These are phyloP conservation scores for Hygrophorus pudorinus DNA, from an alignment of 768 basidiomycete genomes.

Conservation along the genomic window DNA sequence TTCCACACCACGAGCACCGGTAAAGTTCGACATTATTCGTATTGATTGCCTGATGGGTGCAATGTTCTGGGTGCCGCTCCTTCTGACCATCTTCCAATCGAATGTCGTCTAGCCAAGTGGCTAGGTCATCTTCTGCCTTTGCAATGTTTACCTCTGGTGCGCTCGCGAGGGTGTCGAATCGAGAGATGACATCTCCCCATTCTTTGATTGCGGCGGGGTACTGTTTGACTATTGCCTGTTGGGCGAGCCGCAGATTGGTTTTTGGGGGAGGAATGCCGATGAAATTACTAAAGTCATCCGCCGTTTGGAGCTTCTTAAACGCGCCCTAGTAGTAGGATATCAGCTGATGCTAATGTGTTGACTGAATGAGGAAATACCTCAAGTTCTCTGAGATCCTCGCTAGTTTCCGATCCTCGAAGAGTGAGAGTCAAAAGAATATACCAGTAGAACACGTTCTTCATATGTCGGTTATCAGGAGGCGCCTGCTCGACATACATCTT, in stretches of 20 bases:
- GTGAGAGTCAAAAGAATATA: conserved; percentile 43
- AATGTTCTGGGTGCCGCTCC: conserved; percentile 18
- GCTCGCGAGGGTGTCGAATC: conserved; percentile 8
- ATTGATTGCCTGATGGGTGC: conserved; percentile 35
- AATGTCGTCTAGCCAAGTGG: conserved; percentile 45
- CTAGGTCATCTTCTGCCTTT: conserved; percentile 46
- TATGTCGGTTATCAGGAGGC: conserved; percentile 52
- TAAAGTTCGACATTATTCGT: conserved; percentile 42
- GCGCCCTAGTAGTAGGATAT: conserved; percentile 16
- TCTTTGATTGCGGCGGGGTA: conserved; percentile 35
- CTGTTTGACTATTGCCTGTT: conserved; percentile 37
- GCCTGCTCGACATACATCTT: conserved; percentile 43
- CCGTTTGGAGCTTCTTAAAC: conserved; percentile 33
- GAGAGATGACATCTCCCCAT: conserved; percentile 35
- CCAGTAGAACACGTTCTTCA: conserved; percentile 53
- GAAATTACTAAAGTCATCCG: conserved; percentile 41
- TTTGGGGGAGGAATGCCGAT: conserved; percentile 36
- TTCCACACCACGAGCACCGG: conserved; percentile 55
- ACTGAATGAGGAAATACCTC: conserved; percentile 25
- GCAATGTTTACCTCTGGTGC: conserved; percentile 20
- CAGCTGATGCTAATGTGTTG: background rate
- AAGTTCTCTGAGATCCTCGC: conserved; percentile 39
- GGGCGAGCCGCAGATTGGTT: conserved; percentile 43
- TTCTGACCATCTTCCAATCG: conserved; percentile 27
- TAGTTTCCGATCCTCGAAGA: conserved; percentile 40